phyloP scores from a whole-genome alignment of 2,329 filamentous ascomycete genomes.

The Xylariaceae sp. region DNA sequence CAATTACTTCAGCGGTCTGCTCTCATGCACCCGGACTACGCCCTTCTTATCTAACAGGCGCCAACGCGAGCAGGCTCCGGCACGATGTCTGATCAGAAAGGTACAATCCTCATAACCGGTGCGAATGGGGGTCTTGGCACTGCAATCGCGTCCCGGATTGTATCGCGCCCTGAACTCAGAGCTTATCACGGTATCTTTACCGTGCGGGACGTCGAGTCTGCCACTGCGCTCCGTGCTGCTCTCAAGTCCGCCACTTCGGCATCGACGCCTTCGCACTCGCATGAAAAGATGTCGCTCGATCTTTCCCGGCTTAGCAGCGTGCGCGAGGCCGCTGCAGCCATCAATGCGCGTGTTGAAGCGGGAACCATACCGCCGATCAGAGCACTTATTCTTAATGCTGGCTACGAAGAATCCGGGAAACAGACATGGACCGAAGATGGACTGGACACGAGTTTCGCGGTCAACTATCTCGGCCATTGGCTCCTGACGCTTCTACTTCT shows the following conservation, averaged over 20 bases:
- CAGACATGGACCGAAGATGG: slow-evolving; percentile 5
- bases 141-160: not conserved
- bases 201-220: not conserved
- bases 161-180: not conserved
- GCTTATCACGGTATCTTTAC: not conserved
- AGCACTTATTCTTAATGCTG: slow-evolving; percentile 6
- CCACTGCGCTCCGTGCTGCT: not conserved
- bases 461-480: slow-evolving; percentile 9
- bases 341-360: not conserved
- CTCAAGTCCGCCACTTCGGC: not conserved
- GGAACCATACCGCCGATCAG: not conserved
- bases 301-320: not conserved
- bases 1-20: not conserved
- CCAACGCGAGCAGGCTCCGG: not conserved
- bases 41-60: not conserved
- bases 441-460: not conserved
- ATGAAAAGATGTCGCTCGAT: not conserved
- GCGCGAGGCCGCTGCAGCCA: not conserved
- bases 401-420: not conserved
- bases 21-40: not conserved
- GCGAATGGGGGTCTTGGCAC: not conserved
- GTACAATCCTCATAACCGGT: not conserved
- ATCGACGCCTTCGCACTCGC: not conserved
- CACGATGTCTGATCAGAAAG: not conserved
- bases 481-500: slow-evolving; percentile 5